Percentiles rank a stretch among this genome's conserved stretches.
Evolutionary conservation across 371 early-diverging fungal species (phyloP).

Genomic region (Chytridium lagenaria): DNA sequence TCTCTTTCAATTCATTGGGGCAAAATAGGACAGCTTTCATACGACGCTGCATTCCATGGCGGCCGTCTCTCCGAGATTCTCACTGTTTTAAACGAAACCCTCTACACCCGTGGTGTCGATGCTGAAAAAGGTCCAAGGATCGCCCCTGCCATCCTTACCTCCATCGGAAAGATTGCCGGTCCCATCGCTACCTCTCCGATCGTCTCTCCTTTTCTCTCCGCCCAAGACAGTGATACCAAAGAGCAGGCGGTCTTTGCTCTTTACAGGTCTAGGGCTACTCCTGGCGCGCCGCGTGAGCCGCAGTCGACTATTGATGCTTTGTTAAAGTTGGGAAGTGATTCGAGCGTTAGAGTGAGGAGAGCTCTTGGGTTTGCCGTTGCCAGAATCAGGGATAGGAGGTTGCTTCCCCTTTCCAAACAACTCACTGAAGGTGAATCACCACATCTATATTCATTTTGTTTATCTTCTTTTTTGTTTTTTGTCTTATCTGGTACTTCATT

Average conservation of each 20-base stretch:
- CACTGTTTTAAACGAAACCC: background rate
- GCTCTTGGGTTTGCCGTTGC: conserved; percentile 3
- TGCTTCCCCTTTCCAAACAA: background rate
- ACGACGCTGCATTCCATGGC: background rate
- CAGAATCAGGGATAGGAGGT: background rate
- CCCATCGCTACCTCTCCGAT: background rate
- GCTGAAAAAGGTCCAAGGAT: background rate
- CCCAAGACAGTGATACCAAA: background rate
- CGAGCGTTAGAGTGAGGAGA: background rate
- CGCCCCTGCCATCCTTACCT: conserved; percentile 9
- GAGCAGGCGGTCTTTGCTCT: conserved; percentile 5
- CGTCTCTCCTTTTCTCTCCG: conserved; percentile 3
- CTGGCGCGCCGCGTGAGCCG: background rate
- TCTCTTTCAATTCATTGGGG: too few relatives aligned
- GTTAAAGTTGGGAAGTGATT: background rate
- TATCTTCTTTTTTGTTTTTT: background rate
- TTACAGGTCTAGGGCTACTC: background rate
- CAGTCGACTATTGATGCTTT: background rate
- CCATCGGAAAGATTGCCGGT: conserved; percentile 7
- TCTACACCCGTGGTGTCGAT: conserved; percentile 1
- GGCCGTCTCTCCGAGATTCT: background rate
- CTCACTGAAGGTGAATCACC: background rate
- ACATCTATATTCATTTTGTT: background rate
- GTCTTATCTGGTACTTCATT: background rate
- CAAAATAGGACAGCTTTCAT: conserved; percentile 1